Evolutionary conservation across 2,329 filamentous ascomycete species (phyloP).

Genomic region (Neophaeococcomyces mojaviensis): DNA sequence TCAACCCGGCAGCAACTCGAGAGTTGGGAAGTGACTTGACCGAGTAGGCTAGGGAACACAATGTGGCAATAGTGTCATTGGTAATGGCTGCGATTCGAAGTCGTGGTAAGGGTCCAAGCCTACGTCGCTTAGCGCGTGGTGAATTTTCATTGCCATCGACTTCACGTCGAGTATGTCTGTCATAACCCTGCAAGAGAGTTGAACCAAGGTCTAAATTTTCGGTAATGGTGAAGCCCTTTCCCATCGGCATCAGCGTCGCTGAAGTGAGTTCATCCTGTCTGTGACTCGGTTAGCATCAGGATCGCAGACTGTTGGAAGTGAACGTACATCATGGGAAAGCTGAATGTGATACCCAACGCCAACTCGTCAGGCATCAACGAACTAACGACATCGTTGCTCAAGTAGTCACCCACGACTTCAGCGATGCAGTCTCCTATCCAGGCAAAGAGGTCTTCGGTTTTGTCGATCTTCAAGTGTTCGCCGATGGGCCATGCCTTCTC

Average conservation of each 20-base stretch:
- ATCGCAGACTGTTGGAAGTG: neutral
- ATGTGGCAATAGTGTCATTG: constrained; percentile 73
- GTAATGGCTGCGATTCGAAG: constrained; percentile 69
- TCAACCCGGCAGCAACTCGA: constrained; percentile 69
- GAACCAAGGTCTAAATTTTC: constrained; percentile 48
- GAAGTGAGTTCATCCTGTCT: constrained; percentile 48
- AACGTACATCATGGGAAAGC: constrained; percentile 43
- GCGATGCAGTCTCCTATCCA: constrained; percentile 77
- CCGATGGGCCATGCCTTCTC: constrained; percentile 69
- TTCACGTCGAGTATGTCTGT: constrained; percentile 40
- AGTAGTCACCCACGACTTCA: constrained; percentile 55
- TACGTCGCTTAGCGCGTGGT: constrained; percentile 38
- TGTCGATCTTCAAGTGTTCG: constrained; percentile 64
- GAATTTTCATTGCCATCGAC: constrained; percentile 25
- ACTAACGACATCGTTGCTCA: constrained; percentile 32
- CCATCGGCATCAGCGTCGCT: constrained; percentile 51
- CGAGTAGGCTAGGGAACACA: constrained; percentile 69
- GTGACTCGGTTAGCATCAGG: constrained; percentile 11
- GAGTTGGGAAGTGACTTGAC: constrained; percentile 54
- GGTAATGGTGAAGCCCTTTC: constrained; percentile 51
- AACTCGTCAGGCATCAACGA: constrained; percentile 37
- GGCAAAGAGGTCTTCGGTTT: constrained; percentile 66
- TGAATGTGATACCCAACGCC: constrained; percentile 44
- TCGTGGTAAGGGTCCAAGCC: constrained; percentile 47
- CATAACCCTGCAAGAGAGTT: constrained; percentile 47